phyloP scores from a whole-genome alignment of 176 grass and related monocot genomes.

The Hsuehochloa calcarea region DNA sequence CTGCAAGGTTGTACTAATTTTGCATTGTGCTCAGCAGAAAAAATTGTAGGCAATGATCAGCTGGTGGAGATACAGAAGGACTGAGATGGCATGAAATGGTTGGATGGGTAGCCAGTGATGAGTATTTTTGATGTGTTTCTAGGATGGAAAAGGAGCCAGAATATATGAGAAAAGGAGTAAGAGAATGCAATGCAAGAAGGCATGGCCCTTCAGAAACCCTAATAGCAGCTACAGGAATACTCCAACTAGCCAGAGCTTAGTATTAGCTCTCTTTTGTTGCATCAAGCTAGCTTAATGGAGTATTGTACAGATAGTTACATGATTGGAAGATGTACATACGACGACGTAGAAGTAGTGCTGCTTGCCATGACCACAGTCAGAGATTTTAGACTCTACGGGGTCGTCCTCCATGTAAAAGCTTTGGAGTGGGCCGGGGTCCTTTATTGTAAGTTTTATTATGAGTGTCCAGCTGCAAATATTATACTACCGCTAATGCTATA shows the following conservation, averaged over 20 bases:
- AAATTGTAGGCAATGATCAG: background rate
- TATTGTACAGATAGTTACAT: background rate
- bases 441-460: background rate
- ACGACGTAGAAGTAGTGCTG: background rate
- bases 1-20: constrained; percentile 10
- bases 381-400: background rate
- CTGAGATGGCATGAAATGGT: constrained; percentile 23
- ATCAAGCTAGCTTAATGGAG: background rate
- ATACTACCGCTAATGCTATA: too few species aligned
- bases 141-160: background rate
- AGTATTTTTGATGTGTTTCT: background rate
- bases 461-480: background rate
- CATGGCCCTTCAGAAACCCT: background rate
- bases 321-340: background rate
- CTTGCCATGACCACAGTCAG: background rate
- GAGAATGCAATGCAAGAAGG: background rate
- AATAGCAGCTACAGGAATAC: background rate
- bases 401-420: background rate
- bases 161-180: background rate
- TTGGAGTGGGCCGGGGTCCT: background rate
- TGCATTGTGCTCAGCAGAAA: constrained; percentile 5
- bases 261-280: background rate
- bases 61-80: constrained; percentile 26
- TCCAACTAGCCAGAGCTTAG: background rate
- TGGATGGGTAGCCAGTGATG: constrained; percentile 5